These are phyloP conservation scores for Lithocarpus polystachyus DNA, from an alignment of 306 rosid genomes.

Conservation along the genomic window DNA sequence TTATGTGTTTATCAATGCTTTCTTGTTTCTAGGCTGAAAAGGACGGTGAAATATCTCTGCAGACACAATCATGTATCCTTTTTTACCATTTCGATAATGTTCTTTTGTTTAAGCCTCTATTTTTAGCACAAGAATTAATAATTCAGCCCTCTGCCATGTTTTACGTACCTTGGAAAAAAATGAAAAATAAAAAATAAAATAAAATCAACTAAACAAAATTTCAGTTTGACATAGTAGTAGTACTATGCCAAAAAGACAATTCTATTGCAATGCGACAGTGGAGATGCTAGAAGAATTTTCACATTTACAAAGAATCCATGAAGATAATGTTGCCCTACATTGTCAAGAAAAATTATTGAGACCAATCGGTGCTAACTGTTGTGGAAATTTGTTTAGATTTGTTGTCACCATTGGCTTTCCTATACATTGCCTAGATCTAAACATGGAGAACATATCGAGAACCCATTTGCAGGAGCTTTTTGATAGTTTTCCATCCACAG, in stretches of 20 bases:
- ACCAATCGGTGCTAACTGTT: neutral
- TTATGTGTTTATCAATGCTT: slow-evolving; percentile 3
- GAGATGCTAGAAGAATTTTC: neutral
- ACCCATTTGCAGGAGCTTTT: slow-evolving; percentile 78
- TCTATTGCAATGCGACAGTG: neutral
- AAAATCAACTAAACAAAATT: neutral
- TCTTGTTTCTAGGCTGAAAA: slow-evolving; percentile 55
- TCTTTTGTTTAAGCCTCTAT: slow-evolving; percentile 5
- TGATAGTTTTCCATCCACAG: slow-evolving; percentile 64
- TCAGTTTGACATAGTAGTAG: neutral
- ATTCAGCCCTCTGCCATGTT: slow-evolving; percentile 4
- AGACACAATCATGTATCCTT: slow-evolving; percentile 65
- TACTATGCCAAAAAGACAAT: neutral
- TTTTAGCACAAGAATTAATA: slow-evolving; percentile 9
- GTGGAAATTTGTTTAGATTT: neutral
- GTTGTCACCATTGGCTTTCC: slow-evolving; percentile 35
- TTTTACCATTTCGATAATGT: neutral
- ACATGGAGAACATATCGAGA: slow-evolving; percentile 60
- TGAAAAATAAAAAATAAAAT: neutral
- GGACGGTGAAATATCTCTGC: slow-evolving; percentile 54
- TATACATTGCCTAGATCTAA: slow-evolving; percentile 45
- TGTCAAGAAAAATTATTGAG: neutral
- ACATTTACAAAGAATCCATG: neutral
- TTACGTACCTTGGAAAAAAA: neutral
- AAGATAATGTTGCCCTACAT: neutral